These are phyloP conservation scores for Acacia pycnantha DNA, from an alignment of 331 rosid species.

Conservation along the genomic window DNA sequence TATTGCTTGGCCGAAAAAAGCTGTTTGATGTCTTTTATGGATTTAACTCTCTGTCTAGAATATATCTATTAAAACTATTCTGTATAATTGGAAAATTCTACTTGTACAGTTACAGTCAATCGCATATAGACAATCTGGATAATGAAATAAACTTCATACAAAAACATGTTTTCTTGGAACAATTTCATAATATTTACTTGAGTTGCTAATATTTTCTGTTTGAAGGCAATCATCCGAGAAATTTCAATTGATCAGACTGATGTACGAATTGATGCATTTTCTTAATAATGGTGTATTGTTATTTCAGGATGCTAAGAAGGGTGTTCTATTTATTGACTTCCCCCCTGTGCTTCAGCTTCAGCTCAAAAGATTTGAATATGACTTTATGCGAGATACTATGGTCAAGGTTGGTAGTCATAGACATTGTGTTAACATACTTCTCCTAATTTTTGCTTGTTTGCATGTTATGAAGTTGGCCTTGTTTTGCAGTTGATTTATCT, in stretches of 20 bases:
- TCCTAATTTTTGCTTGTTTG: slow-evolving; percentile 16
- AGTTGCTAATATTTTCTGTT: slow-evolving; percentile 4
- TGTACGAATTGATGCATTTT: slow-evolving; percentile 13
- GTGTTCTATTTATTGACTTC: slow-evolving; percentile 83
- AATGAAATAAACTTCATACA: not conserved
- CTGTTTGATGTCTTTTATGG: slow-evolving; percentile 6
- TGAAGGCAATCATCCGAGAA: slow-evolving; percentile 5
- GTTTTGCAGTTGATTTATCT: slow-evolving; percentile 6
- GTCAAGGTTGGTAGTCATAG: slow-evolving; percentile 67
- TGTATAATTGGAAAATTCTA: not conserved
- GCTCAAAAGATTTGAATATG: slow-evolving; percentile 89
- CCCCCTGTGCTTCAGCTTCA: slow-evolving; percentile 98
- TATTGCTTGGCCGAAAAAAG: not conserved
- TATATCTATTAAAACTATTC: slow-evolving; percentile 8
- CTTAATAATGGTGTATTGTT: slow-evolving; percentile 9
- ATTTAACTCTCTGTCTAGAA: not conserved
- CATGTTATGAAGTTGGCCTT: not conserved
- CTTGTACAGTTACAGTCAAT: not conserved
- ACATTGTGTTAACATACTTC: slow-evolving; percentile 12
- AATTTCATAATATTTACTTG: slow-evolving; percentile 12
- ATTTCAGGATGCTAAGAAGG: slow-evolving; percentile 94
- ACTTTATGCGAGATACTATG: slow-evolving; percentile 95
- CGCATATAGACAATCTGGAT: not conserved
- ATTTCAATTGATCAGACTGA: slow-evolving; percentile 12
- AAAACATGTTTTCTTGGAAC: slow-evolving; percentile 2